Percentiles rank a stretch among this genome's conserved stretches.
These are phyloP conservation scores for Gypsophila paniculata DNA, from an alignment of 179 eudicot genomes.

Conservation along the genomic window DNA sequence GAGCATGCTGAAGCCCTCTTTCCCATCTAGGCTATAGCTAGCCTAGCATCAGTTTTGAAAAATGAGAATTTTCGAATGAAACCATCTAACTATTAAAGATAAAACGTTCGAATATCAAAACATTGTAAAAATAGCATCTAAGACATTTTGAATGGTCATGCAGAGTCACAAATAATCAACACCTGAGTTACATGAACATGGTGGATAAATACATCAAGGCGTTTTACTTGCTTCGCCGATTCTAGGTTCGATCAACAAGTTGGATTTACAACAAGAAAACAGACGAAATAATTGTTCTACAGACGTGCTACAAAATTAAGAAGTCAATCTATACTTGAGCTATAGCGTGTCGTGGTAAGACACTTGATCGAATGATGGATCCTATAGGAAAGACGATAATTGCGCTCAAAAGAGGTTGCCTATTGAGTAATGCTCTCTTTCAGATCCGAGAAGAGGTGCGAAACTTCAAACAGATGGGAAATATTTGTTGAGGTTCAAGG, in stretches of 20 bases:
- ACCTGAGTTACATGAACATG: too few species aligned
- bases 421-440: background rate
- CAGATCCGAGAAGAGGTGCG: background rate
- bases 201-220: too few species aligned
- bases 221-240: conserved; percentile 14
- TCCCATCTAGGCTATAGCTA: too few species aligned
- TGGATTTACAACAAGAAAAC: conserved; percentile 33
- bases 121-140: background rate
- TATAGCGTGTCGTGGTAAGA: conserved; percentile 26
- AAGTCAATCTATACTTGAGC: conserved; percentile 32
- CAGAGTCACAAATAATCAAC: too few species aligned
- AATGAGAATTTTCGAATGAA: too few species aligned
- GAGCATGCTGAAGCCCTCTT: too few species aligned
- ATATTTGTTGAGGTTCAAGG: conserved; percentile 83
- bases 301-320: conserved; percentile 28
- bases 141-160: too few species aligned
- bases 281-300: conserved; percentile 33
- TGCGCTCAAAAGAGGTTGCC: conserved; percentile 1
- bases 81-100: too few species aligned
- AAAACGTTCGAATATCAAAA: too few species aligned
- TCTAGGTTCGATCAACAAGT: conserved; percentile 26
- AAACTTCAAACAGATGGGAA: conserved; percentile 67
- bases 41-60: too few species aligned
- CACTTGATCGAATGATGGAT: conserved; percentile 28
- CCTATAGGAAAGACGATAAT: conserved; percentile 13